These are phyloP conservation scores for Nitzschia sp. DNA, from an alignment of 108 stramenopile species.

Conservation along the genomic window DNA sequence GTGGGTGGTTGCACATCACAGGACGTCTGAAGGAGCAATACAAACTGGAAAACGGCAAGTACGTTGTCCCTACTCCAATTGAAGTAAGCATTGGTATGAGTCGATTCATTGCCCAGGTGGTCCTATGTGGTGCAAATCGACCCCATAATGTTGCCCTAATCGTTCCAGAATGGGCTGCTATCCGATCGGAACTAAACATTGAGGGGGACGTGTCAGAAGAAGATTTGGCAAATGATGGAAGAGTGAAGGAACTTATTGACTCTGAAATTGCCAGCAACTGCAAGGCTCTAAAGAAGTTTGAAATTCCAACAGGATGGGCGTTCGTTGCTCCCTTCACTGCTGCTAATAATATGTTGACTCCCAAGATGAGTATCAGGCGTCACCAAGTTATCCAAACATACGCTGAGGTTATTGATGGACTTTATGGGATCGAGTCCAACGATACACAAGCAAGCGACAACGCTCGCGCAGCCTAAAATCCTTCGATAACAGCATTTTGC, in stretches of 20 bases:
- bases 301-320: conserved; percentile 73
- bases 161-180: conserved; percentile 84
- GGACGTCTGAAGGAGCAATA: conserved; percentile 92
- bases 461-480: neutral
- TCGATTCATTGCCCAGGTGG: conserved; percentile 87
- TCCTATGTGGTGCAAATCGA: conserved; percentile 86
- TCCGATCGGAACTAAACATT: conserved; percentile 55
- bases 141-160: conserved; percentile 86
- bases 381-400: conserved; percentile 87
- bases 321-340: conserved; percentile 91
- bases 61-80: conserved; percentile 89
- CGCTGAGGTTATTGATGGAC: conserved; percentile 55
- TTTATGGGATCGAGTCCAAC: conserved; percentile 64
- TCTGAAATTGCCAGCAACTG: conserved; percentile 65
- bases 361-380: conserved; percentile 91
- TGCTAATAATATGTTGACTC: conserved; percentile 90
- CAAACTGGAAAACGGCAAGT: conserved; percentile 97
- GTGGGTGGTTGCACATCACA: conserved; percentile 77
- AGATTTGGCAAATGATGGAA: conserved; percentile 63
- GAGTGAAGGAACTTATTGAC: conserved; percentile 68
- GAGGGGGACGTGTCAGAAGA: conserved; percentile 58
- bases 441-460: neutral
- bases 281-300: conserved; percentile 82
- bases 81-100: conserved; percentile 90
- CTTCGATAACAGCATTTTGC: no score